Conservation (phyloP, 768 basidiomycete genomes). For the Suillus weaverae region DNA sequence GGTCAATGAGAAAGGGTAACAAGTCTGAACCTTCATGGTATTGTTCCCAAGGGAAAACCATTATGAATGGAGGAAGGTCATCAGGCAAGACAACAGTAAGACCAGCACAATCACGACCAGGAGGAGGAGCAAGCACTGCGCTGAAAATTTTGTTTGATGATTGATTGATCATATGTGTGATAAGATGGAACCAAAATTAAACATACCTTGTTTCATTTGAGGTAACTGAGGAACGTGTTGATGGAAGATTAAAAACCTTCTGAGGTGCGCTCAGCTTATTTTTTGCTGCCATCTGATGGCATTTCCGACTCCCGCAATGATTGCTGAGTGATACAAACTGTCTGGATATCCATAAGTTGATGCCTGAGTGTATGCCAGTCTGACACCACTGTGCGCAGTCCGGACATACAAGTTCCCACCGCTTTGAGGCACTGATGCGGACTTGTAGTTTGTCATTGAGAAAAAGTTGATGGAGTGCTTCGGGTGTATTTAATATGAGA, state of each 20-base stretch:
- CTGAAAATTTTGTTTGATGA: neutral
- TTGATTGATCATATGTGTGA: neutral
- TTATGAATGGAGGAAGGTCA: neutral
- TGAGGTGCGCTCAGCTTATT: neutral
- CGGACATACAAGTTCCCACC: neutral
- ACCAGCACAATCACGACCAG: neutral
- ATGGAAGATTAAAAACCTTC: neutral
- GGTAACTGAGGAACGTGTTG: neutral
- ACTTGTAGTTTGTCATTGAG: neutral
- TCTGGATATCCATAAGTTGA: neutral
- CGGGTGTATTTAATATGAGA: neutral
- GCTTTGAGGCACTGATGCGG: neutral
- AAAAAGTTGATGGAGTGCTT: neutral
- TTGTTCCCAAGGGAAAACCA: neutral
- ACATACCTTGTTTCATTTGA: neutral
- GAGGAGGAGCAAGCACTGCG: neutral
- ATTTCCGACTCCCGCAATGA: neutral
- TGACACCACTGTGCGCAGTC: neutral
- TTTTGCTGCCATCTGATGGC: neutral
- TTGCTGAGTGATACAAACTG: neutral
- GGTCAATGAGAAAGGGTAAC: neutral
- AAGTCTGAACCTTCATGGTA: neutral
- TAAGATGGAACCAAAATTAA: neutral
- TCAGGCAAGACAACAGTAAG: neutral
- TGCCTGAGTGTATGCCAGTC: neutral